These are phyloP conservation scores for Candida hungchunana DNA, from an alignment of 805 yeast species.

Conservation along the genomic window DNA sequence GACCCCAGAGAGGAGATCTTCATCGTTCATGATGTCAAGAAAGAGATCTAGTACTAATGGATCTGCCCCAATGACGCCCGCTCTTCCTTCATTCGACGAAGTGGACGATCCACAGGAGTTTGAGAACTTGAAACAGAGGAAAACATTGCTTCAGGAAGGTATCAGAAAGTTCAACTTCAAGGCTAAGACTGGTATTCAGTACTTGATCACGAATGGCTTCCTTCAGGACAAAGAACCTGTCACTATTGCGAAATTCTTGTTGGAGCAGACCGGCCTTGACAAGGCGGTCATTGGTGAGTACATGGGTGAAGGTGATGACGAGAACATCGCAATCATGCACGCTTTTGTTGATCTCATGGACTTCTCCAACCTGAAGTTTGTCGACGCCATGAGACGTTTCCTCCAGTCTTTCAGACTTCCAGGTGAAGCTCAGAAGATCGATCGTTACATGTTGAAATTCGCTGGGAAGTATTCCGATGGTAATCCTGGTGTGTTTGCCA, in stretches of 20 bases:
- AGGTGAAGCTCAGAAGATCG: constrained; percentile 97
- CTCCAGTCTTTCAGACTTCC: constrained; percentile 90
- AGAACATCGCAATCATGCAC: constrained; percentile 81
- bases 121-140: constrained; percentile 77
- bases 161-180: constrained; percentile 76
- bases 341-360: constrained; percentile 88
- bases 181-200: constrained; percentile 74
- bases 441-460: constrained; percentile 93
- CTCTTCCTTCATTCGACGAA: constrained; percentile 29
- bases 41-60: constrained; percentile 28
- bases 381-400: constrained; percentile 80
- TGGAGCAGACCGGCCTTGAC: constrained; percentile 73
- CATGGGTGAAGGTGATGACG: constrained; percentile 82
- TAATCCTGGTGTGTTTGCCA: constrained; percentile 82
- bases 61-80: constrained; percentile 14
- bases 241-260: constrained; percentile 70
- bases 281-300: constrained; percentile 85
- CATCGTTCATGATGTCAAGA: constrained; percentile 18
- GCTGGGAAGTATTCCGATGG: constrained; percentile 89
- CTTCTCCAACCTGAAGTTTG: constrained; percentile 63
- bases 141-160: constrained; percentile 76
- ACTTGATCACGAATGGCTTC: constrained; percentile 59
- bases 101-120: constrained; percentile 78
- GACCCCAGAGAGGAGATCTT: constrained; percentile 26
- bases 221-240: constrained; percentile 55